phyloP scores from a whole-genome alignment of 228 moss, liverwort and hornwort genomes.

The Sphagnum magellanicum region DNA sequence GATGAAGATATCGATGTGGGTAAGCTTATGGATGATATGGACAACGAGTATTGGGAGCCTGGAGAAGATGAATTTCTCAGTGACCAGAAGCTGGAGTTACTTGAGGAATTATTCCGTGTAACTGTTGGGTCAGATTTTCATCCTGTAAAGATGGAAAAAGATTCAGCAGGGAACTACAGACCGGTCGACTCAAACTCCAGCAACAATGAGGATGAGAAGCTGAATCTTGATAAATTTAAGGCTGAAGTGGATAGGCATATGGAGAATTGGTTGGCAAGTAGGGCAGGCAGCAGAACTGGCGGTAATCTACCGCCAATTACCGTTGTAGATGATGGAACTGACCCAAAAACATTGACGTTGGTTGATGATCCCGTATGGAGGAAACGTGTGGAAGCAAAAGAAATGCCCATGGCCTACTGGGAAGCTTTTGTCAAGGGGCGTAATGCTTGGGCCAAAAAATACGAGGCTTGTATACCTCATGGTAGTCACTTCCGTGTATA shows the following conservation, averaged over 20 bases:
- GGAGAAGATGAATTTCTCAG: conserved; percentile 74
- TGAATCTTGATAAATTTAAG: conserved; percentile 35
- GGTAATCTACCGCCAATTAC: conserved; percentile 72
- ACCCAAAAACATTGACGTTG: conserved; percentile 21
- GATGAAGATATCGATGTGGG: conserved; percentile 67
- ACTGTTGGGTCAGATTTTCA: conserved; percentile 48
- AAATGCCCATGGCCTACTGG: conserved; percentile 59
- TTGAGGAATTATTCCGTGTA: conserved; percentile 49
- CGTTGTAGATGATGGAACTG: conserved; percentile 56
- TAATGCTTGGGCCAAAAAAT: conserved; percentile 87
- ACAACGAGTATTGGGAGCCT: conserved; percentile 86
- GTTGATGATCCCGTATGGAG: conserved; percentile 86
- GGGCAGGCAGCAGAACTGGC: conserved; percentile 39
- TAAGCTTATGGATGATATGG: conserved; percentile 55
- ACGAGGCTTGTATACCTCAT: conserved; percentile 74
- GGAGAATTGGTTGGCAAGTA: conserved; percentile 65
- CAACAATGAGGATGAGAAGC: conserved; percentile 10
- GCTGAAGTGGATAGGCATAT: conserved; percentile 50
- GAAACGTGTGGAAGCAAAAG: conserved; percentile 55
- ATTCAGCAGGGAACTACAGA: conserved; percentile 13
- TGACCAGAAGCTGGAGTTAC: conserved; percentile 44
- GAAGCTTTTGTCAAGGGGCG: conserved; percentile 68
- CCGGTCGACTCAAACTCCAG: neutral
- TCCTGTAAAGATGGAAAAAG: conserved; percentile 22
- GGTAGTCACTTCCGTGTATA: conserved; percentile 65